Conservation (phyloP, 176 grass and related monocot species). For the Juncus effusus region DNA sequence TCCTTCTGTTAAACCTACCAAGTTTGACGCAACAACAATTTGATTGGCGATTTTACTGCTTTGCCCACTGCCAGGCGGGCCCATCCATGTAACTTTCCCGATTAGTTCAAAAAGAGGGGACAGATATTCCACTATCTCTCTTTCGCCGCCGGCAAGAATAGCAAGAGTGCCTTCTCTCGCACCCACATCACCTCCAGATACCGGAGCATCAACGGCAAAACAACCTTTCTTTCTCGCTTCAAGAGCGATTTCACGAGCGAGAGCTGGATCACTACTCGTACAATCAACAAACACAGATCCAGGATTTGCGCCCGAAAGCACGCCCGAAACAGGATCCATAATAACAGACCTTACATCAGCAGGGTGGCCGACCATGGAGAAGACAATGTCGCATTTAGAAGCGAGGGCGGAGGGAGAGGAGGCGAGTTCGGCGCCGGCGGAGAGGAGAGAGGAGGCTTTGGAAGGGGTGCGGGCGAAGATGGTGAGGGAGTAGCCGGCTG, state of each 20-base stretch:
- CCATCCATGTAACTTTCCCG: slow-evolving; percentile 66
- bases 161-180: slow-evolving; percentile 66
- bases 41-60: slow-evolving; percentile 94
- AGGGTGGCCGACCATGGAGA: slow-evolving; percentile 79
- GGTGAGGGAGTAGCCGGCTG: slow-evolving; percentile 54
- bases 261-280: slow-evolving; percentile 56
- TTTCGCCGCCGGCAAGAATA: slow-evolving; percentile 58
- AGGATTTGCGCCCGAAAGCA: slow-evolving; percentile 30
- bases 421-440: slow-evolving; percentile 38
- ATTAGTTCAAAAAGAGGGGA: slow-evolving; percentile 47
- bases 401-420: slow-evolving; percentile 47
- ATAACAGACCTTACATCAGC: slow-evolving; percentile 49
- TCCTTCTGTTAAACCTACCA: slow-evolving; percentile 54
- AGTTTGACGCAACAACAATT: slow-evolving; percentile 46
- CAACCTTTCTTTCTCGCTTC: slow-evolving; percentile 31
- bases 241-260: slow-evolving; percentile 43
- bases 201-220: slow-evolving; percentile 50
- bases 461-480: slow-evolving; percentile 54
- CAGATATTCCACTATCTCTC: slow-evolving; percentile 58
- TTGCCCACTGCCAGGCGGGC: slow-evolving; percentile 57
- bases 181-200: slow-evolving; percentile 75
- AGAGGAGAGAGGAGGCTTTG: slow-evolving; percentile 43
- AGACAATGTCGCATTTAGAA: slow-evolving; percentile 49
- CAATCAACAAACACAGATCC: slow-evolving; percentile 65
- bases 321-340: slow-evolving; percentile 43